Conservation (phyloP, 140 eudicot genomes). For the Flaveria floridana region DNA sequence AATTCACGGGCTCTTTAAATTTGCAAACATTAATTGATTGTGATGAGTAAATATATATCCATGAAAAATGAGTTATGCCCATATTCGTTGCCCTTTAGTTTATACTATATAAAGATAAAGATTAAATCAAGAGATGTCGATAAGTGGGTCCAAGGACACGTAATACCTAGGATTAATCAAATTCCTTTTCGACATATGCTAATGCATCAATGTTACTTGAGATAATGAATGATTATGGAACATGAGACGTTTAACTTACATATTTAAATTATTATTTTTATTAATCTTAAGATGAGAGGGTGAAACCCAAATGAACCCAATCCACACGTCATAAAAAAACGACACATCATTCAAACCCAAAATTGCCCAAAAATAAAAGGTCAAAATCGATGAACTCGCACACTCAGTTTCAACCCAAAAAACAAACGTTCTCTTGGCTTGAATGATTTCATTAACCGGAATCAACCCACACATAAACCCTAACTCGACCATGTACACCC, state of each 20-base stretch:
- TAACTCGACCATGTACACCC: too few relatives aligned
- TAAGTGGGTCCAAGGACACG: conserved; percentile 16
- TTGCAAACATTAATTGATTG: too few relatives aligned
- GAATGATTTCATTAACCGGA: too few relatives aligned
- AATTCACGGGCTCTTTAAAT: too few relatives aligned
- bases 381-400: too few relatives aligned
- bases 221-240: neutral
- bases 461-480: too few relatives aligned
- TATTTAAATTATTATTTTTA: too few relatives aligned
- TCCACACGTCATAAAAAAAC: neutral
- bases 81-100: neutral
- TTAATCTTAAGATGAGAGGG: too few relatives aligned
- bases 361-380: too few relatives aligned
- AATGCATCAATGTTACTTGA: neutral
- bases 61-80: conserved; percentile 6
- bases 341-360: neutral
- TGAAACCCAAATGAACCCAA: neutral
- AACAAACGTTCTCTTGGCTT: too few relatives aligned
- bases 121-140: conserved; percentile 6
- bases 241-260: neutral
- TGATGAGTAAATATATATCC: neutral
- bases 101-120: neutral
- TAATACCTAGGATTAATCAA: conserved; percentile 28
- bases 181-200: neutral
- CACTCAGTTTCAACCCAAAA: too few relatives aligned